Evolutionary conservation across 2,329 filamentous ascomycete species (phyloP), one percentile per base, ranked within the genome.

Genomic region (Zasmidium cellare): DNA sequence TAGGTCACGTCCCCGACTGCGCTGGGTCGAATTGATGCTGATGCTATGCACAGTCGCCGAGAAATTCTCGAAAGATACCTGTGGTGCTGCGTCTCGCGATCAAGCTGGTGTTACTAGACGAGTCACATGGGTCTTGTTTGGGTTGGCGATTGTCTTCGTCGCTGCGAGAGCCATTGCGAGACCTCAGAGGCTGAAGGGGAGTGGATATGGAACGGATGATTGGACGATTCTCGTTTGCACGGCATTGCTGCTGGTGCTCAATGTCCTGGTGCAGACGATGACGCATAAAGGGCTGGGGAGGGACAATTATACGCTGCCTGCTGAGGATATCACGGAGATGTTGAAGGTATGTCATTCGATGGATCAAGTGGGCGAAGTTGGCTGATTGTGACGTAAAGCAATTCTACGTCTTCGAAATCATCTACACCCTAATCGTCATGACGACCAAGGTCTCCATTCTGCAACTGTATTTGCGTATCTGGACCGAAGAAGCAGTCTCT

Each of bases 321-420:
- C 62, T 6, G 23, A 47, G 9, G 56, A 59, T 18, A 64, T 64
- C 44, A 64, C 60, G 14, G 41, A 49, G 7, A 57, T 62, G 46
- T 41, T 64, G 16, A 45, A 59, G 56, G 62, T 64, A n/a, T 35
- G 55, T 20, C 14, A 1, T n/a, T 47, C 7, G 20, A 47, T 9
- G 14, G 24, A 3, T 9, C 19, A 9, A 25, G 25, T 11, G 11
- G 6, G 25, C 25, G 25, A 11, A 28, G 19, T n/a, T 28, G 31
- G 24, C 20, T 18, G n/a, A 23, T 3, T 3, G 0, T 3, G 14
- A n/a, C n/a, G n/a, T n/a, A n/a, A n/a, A 64, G 62, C 46, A 60
- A 51, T 64, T 64, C 51, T 64, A 61, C 49, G 56, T 57, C 14
- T 64, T 64, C 48, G 57, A 59, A 7, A 64, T 64, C 41, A 28